phyloP scores from a whole-genome alignment of 2,329 filamentous ascomycete genomes.

The Fusarium agapanthi region DNA sequence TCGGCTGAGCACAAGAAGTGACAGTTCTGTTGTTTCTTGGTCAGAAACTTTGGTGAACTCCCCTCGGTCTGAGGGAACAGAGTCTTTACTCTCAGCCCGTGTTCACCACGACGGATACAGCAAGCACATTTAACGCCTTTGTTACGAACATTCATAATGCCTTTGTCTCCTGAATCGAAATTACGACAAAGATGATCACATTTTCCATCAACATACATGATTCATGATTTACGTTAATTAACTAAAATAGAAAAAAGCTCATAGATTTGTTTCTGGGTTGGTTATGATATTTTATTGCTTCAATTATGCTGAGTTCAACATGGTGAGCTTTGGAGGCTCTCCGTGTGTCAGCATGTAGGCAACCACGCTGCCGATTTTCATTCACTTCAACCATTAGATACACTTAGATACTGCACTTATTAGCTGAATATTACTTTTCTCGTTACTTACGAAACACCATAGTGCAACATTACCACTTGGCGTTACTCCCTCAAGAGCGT shows the following conservation, averaged over 20 bases:
- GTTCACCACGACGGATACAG: conserved; percentile 26
- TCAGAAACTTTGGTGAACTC: conserved; percentile 8
- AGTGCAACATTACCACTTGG: neutral
- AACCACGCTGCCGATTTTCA: neutral
- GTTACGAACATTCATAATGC: neutral
- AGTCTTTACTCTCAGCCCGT: conserved; percentile 10
- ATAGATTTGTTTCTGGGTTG: neutral
- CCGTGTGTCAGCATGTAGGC: neutral
- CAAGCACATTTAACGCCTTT: conserved; percentile 5
- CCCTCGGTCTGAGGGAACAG: conserved; percentile 1
- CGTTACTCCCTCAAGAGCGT: neutral
- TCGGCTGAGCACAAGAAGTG: conserved; percentile 21
- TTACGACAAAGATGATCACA: conserved; percentile 10
- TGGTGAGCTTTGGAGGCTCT: neutral
- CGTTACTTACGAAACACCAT: neutral
- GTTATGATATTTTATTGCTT: neutral
- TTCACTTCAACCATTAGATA: neutral
- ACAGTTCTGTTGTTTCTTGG: conserved; percentile 31
- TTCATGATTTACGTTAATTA: conserved; percentile 8
- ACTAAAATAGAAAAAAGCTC: conserved; percentile 18
- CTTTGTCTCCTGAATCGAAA: conserved; percentile 6
- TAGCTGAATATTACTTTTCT: neutral
- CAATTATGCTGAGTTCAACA: neutral
- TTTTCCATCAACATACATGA: conserved; percentile 3
- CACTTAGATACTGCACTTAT: neutral